Evolutionary conservation across 2,329 filamentous ascomycete species (phyloP).

Genomic region (Colletotrichum noveboracense): DNA sequence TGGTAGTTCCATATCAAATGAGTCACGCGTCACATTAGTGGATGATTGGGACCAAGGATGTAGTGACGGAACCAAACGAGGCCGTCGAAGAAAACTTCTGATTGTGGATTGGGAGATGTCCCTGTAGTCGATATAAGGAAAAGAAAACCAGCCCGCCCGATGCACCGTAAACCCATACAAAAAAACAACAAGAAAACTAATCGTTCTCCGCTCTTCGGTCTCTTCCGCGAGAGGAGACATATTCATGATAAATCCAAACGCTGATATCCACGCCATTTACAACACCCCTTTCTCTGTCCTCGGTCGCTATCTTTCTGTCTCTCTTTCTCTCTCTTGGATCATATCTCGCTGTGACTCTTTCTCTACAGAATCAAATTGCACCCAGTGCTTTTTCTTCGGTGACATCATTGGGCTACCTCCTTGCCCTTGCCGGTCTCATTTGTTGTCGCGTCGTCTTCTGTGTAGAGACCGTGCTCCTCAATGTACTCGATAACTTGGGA

Average conservation of each 20-base stretch:
- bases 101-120: slow-evolving; percentile 4
- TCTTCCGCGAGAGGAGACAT: not conserved
- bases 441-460: slow-evolving; percentile 41
- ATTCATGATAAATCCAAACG: slow-evolving; percentile 11
- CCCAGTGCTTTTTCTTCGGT: not conserved
- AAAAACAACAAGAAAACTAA: not conserved
- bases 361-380: not conserved
- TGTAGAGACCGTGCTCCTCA: slow-evolving; percentile 69
- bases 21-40: no score
- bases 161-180: slow-evolving; percentile 2
- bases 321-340: not conserved
- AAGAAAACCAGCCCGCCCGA: not conserved
- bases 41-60: no score
- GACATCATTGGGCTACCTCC: slow-evolving; percentile 2
- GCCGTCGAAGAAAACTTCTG: not conserved
- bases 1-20: no score
- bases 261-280: slow-evolving; percentile 15
- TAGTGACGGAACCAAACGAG: not conserved
- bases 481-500: slow-evolving; percentile 79
- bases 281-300: not conserved
- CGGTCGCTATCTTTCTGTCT: not conserved
- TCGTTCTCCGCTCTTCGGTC: slow-evolving; percentile 1
- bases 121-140: slow-evolving; percentile 2
- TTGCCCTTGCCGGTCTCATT: slow-evolving; percentile 17
- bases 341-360: not conserved